Evolutionary conservation across 108 stramenopile genomes (phyloP), one percentile per base, ranked within the genome.

Genomic region (Craspedostauros australis): DNA sequence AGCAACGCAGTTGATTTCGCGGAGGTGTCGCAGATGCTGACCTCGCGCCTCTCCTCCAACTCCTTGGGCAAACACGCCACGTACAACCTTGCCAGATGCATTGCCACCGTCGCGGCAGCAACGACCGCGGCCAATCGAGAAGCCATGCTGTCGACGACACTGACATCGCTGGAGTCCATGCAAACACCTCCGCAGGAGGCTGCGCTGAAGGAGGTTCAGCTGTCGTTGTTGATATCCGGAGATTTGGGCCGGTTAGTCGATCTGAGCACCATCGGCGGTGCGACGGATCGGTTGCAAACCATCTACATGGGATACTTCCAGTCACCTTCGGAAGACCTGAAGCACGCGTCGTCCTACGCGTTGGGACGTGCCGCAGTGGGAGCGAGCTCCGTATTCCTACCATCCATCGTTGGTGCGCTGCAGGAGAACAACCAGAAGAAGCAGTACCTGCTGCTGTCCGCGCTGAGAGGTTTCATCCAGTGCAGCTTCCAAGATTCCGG

Each of bases 381-480:
- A 8, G 73, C 91, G 49, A 76, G 78, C 43, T 46, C 60, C 49
- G 60, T 59, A 46, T 93, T 95, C 57, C 66, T 96, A 36, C 93
- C 95, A 22, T 70, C 66, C 5, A 84, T 98, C 59, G 80, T 97
- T 18, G 48, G 73, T 12, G 79, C 88, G 5, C 59, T 96, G 36
- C 77, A 93, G 46, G 50, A 60, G 31, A 70, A 73, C 49, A 73
- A 72, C n/a, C 45, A 67, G 19, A 90, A 90, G 69, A 86, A 91
- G 40, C 90, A 94, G 56, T 98, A 99, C 57, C 82, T 98, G 22
- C 66, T 98, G 26, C 75, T 99, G 38, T 75, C 87, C 27, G 80
- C 95, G 0, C 66, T 99, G 15, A 86, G 91, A 59, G 96, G 95
- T 72, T 86, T 93, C 50, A 96, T 96, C 46, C 76, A 95, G 54